Conservation (phyloP, 1,284 basidiomycete genomes). For the Mycosarcoma mackinlayi region DNA sequence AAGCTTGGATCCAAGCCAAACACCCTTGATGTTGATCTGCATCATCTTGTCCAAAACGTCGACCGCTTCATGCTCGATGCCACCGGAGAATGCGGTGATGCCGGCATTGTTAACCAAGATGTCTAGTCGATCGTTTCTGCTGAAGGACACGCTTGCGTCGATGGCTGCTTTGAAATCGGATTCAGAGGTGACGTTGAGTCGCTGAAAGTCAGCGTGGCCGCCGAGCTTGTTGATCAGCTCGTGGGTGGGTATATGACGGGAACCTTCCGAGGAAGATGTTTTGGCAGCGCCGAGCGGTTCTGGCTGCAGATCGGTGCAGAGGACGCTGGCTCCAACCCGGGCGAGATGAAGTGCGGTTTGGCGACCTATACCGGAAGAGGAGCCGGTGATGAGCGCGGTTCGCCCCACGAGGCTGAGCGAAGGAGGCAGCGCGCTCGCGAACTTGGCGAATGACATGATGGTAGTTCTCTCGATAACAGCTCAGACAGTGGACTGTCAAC, state of each 20-base stretch:
- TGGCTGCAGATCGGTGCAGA: conserved; percentile 46
- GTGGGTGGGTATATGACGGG: conserved; percentile 37
- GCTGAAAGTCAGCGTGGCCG: conserved; percentile 41
- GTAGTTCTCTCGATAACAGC: not conserved
- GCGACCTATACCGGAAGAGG: conserved; percentile 43
- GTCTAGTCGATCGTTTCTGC: conserved; percentile 29
- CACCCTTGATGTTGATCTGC: conserved; percentile 48
- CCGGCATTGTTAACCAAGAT: conserved; percentile 47
- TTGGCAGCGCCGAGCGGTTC: conserved; percentile 28
- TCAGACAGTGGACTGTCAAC: not conserved
- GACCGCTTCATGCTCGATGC: conserved; percentile 41
- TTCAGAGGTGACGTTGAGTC: conserved; percentile 44
- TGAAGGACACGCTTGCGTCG: conserved; percentile 26
- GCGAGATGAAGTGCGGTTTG: conserved; percentile 35
- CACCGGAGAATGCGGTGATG: conserved; percentile 30
- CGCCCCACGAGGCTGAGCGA: conserved; percentile 44
- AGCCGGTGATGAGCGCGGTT: conserved; percentile 46
- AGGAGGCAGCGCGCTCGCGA: conserved; percentile 44
- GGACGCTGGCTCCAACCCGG: conserved; percentile 35
- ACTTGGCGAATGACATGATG: conserved; percentile 45
- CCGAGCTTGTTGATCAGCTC: conserved; percentile 40
- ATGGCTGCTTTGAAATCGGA: conserved; percentile 40
- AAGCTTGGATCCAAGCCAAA: conserved; percentile 44
- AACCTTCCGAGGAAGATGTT: conserved; percentile 13
- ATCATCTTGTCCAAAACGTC: conserved; percentile 38